Evolutionary conservation across 306 rosid species (phyloP), one percentile per base, ranked within the genome.

Genomic region (Sophora flavescens): DNA sequence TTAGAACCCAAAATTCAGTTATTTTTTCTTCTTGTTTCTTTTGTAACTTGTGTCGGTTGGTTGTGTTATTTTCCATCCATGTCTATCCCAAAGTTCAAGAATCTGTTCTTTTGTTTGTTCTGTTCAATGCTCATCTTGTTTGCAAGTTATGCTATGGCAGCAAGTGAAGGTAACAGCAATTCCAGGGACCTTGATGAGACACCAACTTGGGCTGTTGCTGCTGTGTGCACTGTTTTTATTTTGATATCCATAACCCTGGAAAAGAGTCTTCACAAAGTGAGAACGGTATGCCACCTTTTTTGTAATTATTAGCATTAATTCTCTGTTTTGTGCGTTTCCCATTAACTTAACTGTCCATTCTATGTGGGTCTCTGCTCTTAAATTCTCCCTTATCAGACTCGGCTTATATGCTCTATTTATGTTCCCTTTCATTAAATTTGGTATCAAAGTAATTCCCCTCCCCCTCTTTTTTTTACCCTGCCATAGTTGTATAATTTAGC

Each of bases 131-230:
- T 82, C 6, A 47, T 47, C 16, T 59, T 61, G 11, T 64, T 72
- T 56, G 72, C 74, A 85, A 83, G 63, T 16, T 59, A 42, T 54
- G 90, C 86, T 18, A 82, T 74, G 94, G 97, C 89, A 22, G 89
- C 88, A 3, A 18, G 76, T 13, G 86, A 57, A 38, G 53, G 73
- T 16, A 56, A 69, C 18, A 22, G 65, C 42, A 59, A 7, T 72
- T 58, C 85, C 12, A 87, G 86, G 72, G 75, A 85, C 6, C 95
- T 94, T n/a, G 90, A 90, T 79, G 84, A 75, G 81, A 94, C 98
- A 50, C 96, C 97, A 7, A 92, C 98, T 0, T 94, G 98, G 98
- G 97, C 96, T 65, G 97, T 94, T 54, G 91, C 98, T 32, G 87
- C 80, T 61, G 97, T 94, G 1, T 94, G 92, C 74, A 86, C 96